Base-by-base conservation (phyloP, 345 rosid species). In the Eucalyptus sideroxylon region DNA sequence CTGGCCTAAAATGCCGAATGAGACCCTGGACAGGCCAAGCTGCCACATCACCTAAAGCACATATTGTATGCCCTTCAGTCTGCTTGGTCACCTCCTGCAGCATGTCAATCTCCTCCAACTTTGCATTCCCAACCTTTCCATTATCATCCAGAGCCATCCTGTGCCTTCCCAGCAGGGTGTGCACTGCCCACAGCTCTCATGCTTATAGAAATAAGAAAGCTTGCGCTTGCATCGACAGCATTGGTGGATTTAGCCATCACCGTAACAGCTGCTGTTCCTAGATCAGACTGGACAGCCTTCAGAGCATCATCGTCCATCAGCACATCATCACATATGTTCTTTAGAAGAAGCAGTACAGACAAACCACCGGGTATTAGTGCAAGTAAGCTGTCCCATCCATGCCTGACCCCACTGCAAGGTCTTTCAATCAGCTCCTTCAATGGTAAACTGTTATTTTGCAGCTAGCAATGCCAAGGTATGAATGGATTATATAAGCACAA, bases 1-100 rank as follows among this genome's bases (percentile, higher is more conserved):
- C 99, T 72, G 99, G 99, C 95, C 99, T 96, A 92, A 98, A 98
- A 89, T 97, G 99, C 90, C 98, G 90, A 77, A 97, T 98, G 65
- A 98, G 96, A 90, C 99, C 99, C 91, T 98, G 99, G 88, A 97
- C 99, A 50, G 98, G 99, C 99, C 99, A 98, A 88, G 99, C 99
- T 69, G 99, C 98, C 86, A 98, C 99, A 95, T 98, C 99, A 91
- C 99, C 99, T 91, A 96, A 90, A 23, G 99, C 99, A 89, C 99
- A 96, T 86, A 97, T 96, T 27, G 99, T 98, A 91, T 98, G 98
- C 87, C 98, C 99, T 92, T 98, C 99, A 85, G 95, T 98, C 94
- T 98, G 99, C 86, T 97, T 97, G 86, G 99, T 98, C 90, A 98
- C 95, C 94, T 98, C 98, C 89, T 96, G 99, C 88, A 98, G 96